These are phyloP conservation scores for Podospora fimiseda DNA, from an alignment of 495 filamentous ascomycete species.

Conservation along the genomic window DNA sequence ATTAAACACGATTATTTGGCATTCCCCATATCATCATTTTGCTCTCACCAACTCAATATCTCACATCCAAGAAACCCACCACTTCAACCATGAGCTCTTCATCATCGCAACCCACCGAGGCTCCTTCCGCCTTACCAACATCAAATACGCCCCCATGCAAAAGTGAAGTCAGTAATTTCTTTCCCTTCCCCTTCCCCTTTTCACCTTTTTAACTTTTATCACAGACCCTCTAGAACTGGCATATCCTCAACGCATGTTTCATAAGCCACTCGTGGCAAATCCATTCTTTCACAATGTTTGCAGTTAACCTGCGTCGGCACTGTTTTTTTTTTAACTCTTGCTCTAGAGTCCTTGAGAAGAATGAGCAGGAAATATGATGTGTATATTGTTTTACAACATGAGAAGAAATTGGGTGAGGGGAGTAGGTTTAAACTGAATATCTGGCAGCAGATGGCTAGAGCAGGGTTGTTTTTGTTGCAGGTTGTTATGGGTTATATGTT, in stretches of 20 bases:
- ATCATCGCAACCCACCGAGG: too few relatives aligned
- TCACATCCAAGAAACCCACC: too few relatives aligned
- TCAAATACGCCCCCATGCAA: too few relatives aligned
- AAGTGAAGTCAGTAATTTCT: not conserved
- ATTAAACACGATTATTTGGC: too few relatives aligned
- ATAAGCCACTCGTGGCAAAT: constrained; percentile 57
- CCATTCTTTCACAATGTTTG: constrained; percentile 53
- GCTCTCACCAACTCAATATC: too few relatives aligned
- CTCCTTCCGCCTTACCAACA: too few relatives aligned
- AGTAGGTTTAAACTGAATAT: constrained; percentile 39
- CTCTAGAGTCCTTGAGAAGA: constrained; percentile 56
- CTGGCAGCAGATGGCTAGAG: constrained; percentile 51
- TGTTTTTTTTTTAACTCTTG: constrained; percentile 52
- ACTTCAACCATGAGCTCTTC: too few relatives aligned
- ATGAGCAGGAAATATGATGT: constrained; percentile 50
- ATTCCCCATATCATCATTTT: too few relatives aligned
- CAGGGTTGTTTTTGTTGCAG: constrained; percentile 53
- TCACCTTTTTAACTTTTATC: not conserved
- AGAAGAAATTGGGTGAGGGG: too few relatives aligned
- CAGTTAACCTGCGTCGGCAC: constrained; percentile 61
- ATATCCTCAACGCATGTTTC: constrained; percentile 63
- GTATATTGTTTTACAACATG: constrained; percentile 38
- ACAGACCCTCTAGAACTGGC: constrained; percentile 67
- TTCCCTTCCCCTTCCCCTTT: not conserved
- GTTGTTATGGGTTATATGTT: constrained; percentile 60